Base-by-base conservation (phyloP, 306 rosid genomes). In the Cicer arietinum region DNA sequence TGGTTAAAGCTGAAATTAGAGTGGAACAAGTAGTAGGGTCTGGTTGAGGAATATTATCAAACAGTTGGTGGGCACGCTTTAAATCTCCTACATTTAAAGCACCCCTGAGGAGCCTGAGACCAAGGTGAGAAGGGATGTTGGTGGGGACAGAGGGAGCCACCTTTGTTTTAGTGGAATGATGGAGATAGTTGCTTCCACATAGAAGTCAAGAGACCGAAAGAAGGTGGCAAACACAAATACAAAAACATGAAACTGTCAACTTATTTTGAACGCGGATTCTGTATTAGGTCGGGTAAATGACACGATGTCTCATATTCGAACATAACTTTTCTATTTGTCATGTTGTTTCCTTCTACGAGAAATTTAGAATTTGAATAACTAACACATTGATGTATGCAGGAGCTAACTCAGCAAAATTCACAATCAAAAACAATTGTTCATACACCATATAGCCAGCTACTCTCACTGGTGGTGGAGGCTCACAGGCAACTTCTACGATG, bases 21-120 rank as follows among this genome's bases (percentile, higher is more conserved):
- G 84, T 7, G 42, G 81, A 78, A 82, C 88, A 84, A 67, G 83
- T 78, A 30, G 17, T 78, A 3, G 82, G 79, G 73, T 87, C 75
- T 82, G 78, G 85, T 59, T 79, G 30, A 57, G 78, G 66, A 84
- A 82, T 84, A 79, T 77, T 69, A 18, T 84, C 86, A 72, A 87
- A 84, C 83, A 87, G 37, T 70, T 77, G 80, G 43, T 81, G 86
- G 46, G 86, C 88, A 40, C 85, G 81, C 74, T 60, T 68, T 1
- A 87, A 22, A 42, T 87, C 83, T 17, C 90, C 81, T 10, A 78
- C 83, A 37, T 79, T 65, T 4, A 84, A 20, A 4, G 75, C 74
- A 0, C 73, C 41, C n/a, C 53, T 84, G 0, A 87, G 17, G 42
- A 87, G 77, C 14, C 73, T 77, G 11, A 57, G 81, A 73, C 72